Evolutionary conservation across 2,329 filamentous ascomycete species (phyloP), one percentile per base, ranked within the genome.

Genomic region (Lecanicillium sp.): DNA sequence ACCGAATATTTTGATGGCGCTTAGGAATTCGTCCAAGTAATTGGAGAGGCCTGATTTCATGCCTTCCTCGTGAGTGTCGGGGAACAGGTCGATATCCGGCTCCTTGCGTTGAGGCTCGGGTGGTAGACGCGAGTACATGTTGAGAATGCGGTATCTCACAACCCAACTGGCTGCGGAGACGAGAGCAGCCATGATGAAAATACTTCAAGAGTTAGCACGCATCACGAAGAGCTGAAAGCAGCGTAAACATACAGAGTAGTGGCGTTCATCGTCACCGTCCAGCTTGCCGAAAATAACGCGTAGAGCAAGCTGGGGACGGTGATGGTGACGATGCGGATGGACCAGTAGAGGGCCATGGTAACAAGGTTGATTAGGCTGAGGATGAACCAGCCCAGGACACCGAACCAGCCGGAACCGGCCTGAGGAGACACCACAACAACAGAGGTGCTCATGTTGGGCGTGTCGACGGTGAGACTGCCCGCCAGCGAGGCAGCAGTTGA

Each of bases 211-310:
- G 53, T 57, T 53, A 61, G 54, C 27, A 46, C 44, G 4, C 19
- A 6, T 19, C 9, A 24, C 14, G 24, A n/a, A n/a, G 17, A 10
- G 17, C 10, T 10, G 5, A 30, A 2, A 14, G 19, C 15, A 29
- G 17, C 41, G 39, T 33, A 45, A 41, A 48, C 83, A 62, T 81
- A 94, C 83, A 98, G 68, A 15, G 93, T 98, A 17, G 91, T 97
- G 58, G 93, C 91, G 64, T 97, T 97, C 90, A 98, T 94, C 10
- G 93, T 98, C 61, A 98, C 88, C 0, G 93, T 98, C 72, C 95
- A 73, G 66, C 87, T 96, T 54, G 89, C 91, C 5, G 90, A 95
- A 61, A 95, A 88, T 53, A 95, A 74, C 5, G 83, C 87, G 64
- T 95, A 98, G 15, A 97, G 78, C 67, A 93, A 81, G 63, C 88